Conservation (phyloP, 768 basidiomycete species). For the Leccinum arenicola region DNA sequence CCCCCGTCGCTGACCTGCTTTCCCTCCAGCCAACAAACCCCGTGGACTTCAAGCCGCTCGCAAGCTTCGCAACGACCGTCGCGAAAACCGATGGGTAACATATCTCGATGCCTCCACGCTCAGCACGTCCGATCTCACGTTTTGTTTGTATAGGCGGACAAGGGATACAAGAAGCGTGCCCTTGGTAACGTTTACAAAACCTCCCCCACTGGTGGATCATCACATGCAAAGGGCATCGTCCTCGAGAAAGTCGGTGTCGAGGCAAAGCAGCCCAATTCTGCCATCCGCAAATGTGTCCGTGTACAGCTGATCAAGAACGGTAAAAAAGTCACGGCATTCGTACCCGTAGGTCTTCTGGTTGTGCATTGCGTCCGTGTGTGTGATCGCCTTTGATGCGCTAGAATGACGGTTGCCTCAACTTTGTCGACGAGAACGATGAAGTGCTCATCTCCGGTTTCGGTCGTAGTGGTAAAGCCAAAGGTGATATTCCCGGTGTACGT, state of each 20-base stretch:
- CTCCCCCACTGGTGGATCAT: conserved; percentile 98
- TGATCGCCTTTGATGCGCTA: conserved; percentile 29
- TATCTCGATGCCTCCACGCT: conserved; percentile 12
- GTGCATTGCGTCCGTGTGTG: neutral
- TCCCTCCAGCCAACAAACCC: conserved; percentile 86
- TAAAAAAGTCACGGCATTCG: conserved; percentile 99
- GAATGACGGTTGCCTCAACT: conserved; percentile 98
- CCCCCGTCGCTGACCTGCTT: conserved; percentile 7
- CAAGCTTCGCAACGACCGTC: conserved; percentile 91
- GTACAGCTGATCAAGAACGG: conserved; percentile 99
- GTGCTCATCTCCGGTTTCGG: conserved; percentile 99
- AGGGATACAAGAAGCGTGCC: conserved; percentile 98
- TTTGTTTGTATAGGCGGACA: conserved; percentile 72
- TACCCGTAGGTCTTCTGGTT: conserved; percentile 64
- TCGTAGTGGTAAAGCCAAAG: conserved; percentile 99
- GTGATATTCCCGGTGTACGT: conserved; percentile 99
- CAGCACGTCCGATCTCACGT: conserved; percentile 14
- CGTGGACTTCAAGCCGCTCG: conserved; percentile 98
- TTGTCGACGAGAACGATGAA: conserved; percentile 99
- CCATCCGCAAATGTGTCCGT: conserved; percentile 99
- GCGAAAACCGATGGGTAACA: conserved; percentile 95
- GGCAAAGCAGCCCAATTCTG: conserved; percentile 99
- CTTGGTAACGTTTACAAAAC: conserved; percentile 99
- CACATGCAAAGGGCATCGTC: conserved; percentile 99
- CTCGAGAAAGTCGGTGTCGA: conserved; percentile 99